Evolutionary conservation across 352 stramenopile species (phyloP), one percentile per base, ranked within the genome.

Genomic region (Pythium dissimile): DNA sequence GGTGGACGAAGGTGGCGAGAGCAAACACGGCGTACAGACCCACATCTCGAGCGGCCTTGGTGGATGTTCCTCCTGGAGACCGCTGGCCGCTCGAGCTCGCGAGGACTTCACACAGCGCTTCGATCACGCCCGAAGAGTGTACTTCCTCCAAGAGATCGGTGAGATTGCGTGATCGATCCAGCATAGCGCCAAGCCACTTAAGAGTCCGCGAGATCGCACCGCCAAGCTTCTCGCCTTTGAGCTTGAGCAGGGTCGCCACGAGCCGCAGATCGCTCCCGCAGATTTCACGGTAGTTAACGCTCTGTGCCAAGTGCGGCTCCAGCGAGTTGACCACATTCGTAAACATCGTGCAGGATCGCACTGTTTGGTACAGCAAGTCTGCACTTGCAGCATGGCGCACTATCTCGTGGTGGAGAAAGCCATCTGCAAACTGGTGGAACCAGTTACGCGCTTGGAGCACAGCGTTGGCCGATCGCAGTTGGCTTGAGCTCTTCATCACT

Each of bases 101-200:
- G 4, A 92, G 59, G 3, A 89, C 75, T 30, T 79, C 60, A 26
- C 80, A 89, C 1, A 92, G 62, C 1, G 67, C 80, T 64, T 86
- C 76, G 54, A 90, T 75, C 10, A 88, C 61, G 18, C 75, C 75
- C 0, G 80, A 90, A 5, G 69, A 45, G 24, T 75, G 70, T 0
- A 89, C 67, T 47, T 88, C 66, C 47, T 89, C 75, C 7, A 92
- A 44, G 5, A 90, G 59, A 15, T 67, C 62, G 0, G 72, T 80
- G 7, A 92, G 37, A 57, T 86, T 67, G 11, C 61, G 65, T 0
- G 83, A 84, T 16, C 69, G 66, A 69, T 90, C 78, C 3, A 92
- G 71, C 72, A 90, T 88, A 7, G 70, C 80, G 18, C 84, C 84
- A 0, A 94, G 61, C 84, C 84, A 94, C 41, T 94, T 94, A 7